Conservation (phyloP, 2,329 filamentous ascomycete species). For the Alternaria longipes region DNA sequence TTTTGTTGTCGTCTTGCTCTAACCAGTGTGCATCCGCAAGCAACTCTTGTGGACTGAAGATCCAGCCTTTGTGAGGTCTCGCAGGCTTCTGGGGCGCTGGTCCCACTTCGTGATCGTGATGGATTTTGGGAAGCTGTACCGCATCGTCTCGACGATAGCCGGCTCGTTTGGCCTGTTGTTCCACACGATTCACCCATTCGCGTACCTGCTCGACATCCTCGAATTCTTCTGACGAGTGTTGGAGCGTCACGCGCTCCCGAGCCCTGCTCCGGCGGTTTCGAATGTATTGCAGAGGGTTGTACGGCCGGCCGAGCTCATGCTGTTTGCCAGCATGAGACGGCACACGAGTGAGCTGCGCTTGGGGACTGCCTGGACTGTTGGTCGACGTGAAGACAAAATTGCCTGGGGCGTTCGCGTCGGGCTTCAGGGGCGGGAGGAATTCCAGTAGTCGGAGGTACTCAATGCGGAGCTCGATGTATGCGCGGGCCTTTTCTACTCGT, state of each 20-base stretch:
- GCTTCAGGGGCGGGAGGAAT: constrained; percentile 76
- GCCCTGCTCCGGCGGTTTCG: constrained; percentile 87
- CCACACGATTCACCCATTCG: constrained; percentile 78
- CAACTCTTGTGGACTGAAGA: constrained; percentile 81
- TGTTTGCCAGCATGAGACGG: constrained; percentile 50
- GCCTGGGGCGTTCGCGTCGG: constrained; percentile 52
- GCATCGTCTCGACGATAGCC: constrained; percentile 50
- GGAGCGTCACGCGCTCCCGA: constrained; percentile 76
- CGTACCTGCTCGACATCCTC: constrained; percentile 75
- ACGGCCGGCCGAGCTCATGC: constrained; percentile 70
- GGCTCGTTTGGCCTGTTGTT: constrained; percentile 54
- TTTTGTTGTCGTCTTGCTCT: constrained; percentile 82
- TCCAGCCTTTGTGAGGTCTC: constrained; percentile 84
- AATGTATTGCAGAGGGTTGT: constrained; percentile 93
- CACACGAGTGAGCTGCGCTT: constrained; percentile 52
- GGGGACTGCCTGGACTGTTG: constrained; percentile 53
- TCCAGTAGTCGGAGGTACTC: constrained; percentile 86
- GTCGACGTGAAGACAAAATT: constrained; percentile 53
- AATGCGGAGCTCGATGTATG: constrained; percentile 83
- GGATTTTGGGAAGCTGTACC: constrained; percentile 46
- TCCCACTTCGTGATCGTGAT: constrained; percentile 37
- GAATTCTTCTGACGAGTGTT: constrained; percentile 80
- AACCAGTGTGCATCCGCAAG: constrained; percentile 92
- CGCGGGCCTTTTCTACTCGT: constrained; percentile 83
- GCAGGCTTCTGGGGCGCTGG: constrained; percentile 64